Percentiles rank a stretch among this genome's conserved stretches.
Conservation (phyloP, 2,329 filamentous ascomycete genomes). For the Paracoccidioides lutzii region DNA sequence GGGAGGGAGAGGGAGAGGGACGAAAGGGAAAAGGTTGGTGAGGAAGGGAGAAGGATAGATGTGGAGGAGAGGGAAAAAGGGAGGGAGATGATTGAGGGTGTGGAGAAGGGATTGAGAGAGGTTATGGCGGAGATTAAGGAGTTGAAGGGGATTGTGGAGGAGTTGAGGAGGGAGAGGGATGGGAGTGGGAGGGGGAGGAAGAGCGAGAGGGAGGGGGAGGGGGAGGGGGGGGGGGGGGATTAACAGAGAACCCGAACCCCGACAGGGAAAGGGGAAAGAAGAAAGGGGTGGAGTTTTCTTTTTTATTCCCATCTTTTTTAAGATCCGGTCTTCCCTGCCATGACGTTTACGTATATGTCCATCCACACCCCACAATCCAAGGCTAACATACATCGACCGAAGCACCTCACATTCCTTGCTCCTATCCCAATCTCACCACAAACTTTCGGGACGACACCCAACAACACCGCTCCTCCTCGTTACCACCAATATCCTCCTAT, state of each 20-base stretch:
- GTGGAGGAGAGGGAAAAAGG: neutral
- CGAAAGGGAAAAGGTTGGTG: neutral
- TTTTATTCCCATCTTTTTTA: neutral
- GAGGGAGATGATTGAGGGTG: neutral
- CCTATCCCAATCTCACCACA: neutral
- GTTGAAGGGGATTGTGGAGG: slow-evolving; percentile 5
- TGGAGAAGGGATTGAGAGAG: neutral
- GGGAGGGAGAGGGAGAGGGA: neutral
- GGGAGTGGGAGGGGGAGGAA: neutral
- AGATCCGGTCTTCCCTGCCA: neutral
- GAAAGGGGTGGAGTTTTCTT: neutral
- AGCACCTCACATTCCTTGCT: neutral
- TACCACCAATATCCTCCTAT: neutral
- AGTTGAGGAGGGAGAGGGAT: neutral
- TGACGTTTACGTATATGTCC: neutral
- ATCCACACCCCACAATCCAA: neutral
- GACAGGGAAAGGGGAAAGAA: too few relatives aligned
- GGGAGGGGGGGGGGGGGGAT: slow-evolving; percentile 5
- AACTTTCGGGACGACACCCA: neutral
- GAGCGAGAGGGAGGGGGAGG: neutral
- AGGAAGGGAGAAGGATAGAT: slow-evolving; percentile 1
- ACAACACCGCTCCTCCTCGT: neutral
- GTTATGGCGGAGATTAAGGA: neutral
- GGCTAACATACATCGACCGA: neutral
- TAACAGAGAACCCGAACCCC: neutral